Percentiles rank a stretch among this genome's conserved stretches.
Evolutionary conservation across 805 yeast species (phyloP).

Genomic region (Saccharomycopsis sp.): DNA sequence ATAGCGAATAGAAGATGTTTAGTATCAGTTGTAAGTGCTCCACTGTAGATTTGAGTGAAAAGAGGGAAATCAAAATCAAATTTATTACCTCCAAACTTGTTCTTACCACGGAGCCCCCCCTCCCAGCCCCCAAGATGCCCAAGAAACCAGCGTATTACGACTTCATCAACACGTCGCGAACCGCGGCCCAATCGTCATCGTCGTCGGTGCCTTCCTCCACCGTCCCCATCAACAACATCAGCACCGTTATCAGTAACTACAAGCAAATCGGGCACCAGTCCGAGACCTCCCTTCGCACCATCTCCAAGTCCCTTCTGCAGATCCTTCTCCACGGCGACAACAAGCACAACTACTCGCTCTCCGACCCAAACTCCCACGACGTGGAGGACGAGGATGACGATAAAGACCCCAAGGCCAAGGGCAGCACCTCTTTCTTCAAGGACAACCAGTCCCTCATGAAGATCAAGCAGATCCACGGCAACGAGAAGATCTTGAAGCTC

Average conservation of each 20-base stretch:
- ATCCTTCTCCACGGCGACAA: neutral
- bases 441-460: too few species aligned
- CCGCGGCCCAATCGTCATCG: neutral
- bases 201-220: neutral
- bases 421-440: neutral
- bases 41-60: too few species aligned
- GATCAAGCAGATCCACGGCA: constrained; percentile 17
- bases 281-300: neutral
- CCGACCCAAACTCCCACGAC: neutral
- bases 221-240: neutral
- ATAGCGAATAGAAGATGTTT: too few species aligned
- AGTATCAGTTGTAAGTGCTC: too few species aligned
- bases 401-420: neutral
- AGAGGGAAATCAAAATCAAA: too few species aligned
- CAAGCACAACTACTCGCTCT: too few species aligned
- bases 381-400: neutral
- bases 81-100: neutral
- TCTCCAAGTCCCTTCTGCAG: too few species aligned
- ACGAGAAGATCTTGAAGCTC: constrained; percentile 10
- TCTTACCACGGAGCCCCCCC: neutral
- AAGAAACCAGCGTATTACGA: constrained; percentile 4
- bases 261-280: constrained; percentile 4
- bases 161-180: constrained; percentile 2
- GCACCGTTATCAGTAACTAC: neutral
- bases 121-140: too few species aligned